A percentile compares a stretch with the other conserved stretches of the same genome.
phyloP scores from a whole-genome alignment of 208 protist species.

The Acanthamoeba lenticulata region DNA sequence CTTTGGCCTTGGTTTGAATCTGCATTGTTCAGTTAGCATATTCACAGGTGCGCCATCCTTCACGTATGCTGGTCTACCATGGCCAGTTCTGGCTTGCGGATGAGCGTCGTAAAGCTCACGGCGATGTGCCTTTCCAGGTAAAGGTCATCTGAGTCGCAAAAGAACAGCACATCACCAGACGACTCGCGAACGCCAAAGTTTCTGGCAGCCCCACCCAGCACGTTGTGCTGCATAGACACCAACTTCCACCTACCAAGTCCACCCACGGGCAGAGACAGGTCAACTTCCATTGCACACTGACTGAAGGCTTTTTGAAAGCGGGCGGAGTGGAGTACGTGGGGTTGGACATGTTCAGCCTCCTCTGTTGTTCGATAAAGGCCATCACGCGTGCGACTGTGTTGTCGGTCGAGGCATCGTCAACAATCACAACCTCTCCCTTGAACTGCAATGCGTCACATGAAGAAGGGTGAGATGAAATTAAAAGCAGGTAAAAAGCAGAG shows the following conservation, averaged over 20 bases:
- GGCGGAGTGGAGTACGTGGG: background rate
- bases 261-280: background rate
- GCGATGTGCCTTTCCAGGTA: background rate
- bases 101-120: background rate
- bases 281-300: background rate
- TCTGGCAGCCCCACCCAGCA: background rate
- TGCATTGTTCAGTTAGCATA: background rate
- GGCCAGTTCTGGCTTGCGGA: background rate
- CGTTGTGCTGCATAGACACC: conserved; percentile 10
- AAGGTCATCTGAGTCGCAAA: conserved; percentile 36
- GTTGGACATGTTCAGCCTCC: background rate
- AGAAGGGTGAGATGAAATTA: background rate
- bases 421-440: conserved; percentile 8
- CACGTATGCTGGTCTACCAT: conserved; percentile 21
- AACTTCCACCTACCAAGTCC: conserved; percentile 65
- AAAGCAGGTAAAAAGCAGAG: background rate
- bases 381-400: conserved; percentile 45
- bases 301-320: too few species aligned
- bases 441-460: background rate
- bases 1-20: conserved; percentile 42
- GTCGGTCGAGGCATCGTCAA: conserved; percentile 49
- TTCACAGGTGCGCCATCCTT: background rate
- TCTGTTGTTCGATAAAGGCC: conserved; percentile 36
- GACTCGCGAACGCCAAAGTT: conserved; percentile 51
- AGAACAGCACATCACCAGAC: conserved; percentile 34